Evolutionary conservation across 2,329 filamentous ascomycete genomes (phyloP), one percentile per base, ranked within the genome.

Genomic region (Shiraia bambusicola): DNA sequence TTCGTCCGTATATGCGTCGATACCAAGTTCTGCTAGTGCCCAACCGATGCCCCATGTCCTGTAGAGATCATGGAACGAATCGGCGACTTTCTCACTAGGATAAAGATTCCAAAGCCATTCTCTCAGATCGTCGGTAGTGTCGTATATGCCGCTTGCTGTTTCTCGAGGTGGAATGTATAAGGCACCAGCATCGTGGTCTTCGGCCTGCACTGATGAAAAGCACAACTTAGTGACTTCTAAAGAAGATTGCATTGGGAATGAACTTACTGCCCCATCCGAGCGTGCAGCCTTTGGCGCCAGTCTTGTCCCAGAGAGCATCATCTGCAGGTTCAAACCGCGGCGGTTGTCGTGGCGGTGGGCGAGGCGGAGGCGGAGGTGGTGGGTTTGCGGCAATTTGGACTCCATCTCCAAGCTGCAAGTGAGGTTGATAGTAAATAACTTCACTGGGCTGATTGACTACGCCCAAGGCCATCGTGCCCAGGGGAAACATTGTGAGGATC

Each of bases 31-130:
- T n/a, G 37, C 27, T 9, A 58, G 36, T 2, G 42, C 54, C 25
- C 47, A 38, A 4, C 45, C 52, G 9, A 56, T 38, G 4, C 50
- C 50, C 48, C 50, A 56, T 7, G 42, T 47, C 3, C 29, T 17
- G 28, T 56, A 43, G 3, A 56, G 39, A 16, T 54, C 36, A 10
- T 49, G 36, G 31, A 45, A 50, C 1, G 6, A 19, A 4, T 44
- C 32, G 8, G 36, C 32, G 6, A 42, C 17, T 4, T 11, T 37
- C 1, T 34, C 15, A 4, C 12, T 10, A 2, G 49, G 44, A 15
- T 41, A 52, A 2, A 22, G 28, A 7, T 31, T 37, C 52, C 52
- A 54, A n/a, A 28, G 35, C 52, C 52, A 54, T 1, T 15, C 25
- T 11, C 15, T 13, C 3, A 55, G 46, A 28, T 49, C 47, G 10